These are phyloP conservation scores for Sugiyamaella mastotermitis DNA, from an alignment of 805 yeast species.

Conservation along the genomic window DNA sequence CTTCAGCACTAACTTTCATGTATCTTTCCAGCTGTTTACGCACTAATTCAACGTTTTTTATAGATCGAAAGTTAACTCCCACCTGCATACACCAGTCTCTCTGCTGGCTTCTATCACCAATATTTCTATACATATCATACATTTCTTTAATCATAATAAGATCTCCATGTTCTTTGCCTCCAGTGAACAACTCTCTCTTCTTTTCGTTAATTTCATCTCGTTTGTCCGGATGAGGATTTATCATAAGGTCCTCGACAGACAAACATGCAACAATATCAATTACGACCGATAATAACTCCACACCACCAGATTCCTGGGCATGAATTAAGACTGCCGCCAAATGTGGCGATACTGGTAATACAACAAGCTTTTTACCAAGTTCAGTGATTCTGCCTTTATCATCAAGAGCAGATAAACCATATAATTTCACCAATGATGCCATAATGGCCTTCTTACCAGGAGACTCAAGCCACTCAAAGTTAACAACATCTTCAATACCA, in stretches of 20 bases:
- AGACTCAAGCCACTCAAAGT: slow-evolving; percentile 87
- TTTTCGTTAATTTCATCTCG: slow-evolving; percentile 81
- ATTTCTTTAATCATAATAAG: slow-evolving; percentile 75
- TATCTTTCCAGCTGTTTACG: slow-evolving; percentile 70
- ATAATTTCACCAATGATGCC: slow-evolving; percentile 72
- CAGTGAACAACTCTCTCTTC: slow-evolving; percentile 60
- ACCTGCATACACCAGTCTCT: slow-evolving; percentile 80
- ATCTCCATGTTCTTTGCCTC: slow-evolving; percentile 78
- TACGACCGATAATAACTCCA: slow-evolving; percentile 51
- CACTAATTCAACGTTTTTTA: slow-evolving; percentile 69
- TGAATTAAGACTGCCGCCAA: slow-evolving; percentile 75
- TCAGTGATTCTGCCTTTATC: slow-evolving; percentile 70
- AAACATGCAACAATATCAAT: slow-evolving; percentile 88
- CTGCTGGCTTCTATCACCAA: slow-evolving; percentile 47
- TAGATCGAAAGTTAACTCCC: slow-evolving; percentile 70
- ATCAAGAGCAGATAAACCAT: slow-evolving; percentile 72
- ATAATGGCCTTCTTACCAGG: slow-evolving; percentile 77
- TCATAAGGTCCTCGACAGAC: slow-evolving; percentile 81
- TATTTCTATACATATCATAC: slow-evolving; percentile 47
- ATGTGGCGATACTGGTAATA: slow-evolving; percentile 89
- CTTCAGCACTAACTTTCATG: slow-evolving; percentile 34
- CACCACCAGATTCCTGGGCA: slow-evolving; percentile 39
- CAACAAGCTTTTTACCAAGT: slow-evolving; percentile 80
- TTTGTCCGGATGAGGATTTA: slow-evolving; percentile 72
- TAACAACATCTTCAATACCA: slow-evolving; percentile 72